Percentiles rank a stretch among this genome's conserved stretches.
These are phyloP conservation scores for Tulasnella sp. DNA, from an alignment of 768 basidiomycete genomes.

Conservation along the genomic window DNA sequence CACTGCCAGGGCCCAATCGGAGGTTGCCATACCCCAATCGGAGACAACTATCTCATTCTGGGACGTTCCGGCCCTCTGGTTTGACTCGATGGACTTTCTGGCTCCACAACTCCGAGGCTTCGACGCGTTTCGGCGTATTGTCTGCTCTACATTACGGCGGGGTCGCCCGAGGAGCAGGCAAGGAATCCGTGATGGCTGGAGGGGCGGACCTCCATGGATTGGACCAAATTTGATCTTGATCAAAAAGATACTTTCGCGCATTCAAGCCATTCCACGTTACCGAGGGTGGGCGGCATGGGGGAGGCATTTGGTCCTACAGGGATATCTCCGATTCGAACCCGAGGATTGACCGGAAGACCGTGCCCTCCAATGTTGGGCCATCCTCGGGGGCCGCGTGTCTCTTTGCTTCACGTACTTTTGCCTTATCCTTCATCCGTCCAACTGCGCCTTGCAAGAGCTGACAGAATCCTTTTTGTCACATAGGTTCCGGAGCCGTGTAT, in stretches of 20 bases:
- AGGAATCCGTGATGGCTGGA: neutral
- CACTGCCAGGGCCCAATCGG: neutral
- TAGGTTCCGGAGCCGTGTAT: conserved; percentile 93
- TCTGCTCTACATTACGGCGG: neutral
- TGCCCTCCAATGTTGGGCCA: neutral
- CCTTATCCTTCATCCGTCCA: neutral
- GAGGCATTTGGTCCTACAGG: neutral
- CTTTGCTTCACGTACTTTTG: neutral
- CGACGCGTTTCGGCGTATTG: neutral
- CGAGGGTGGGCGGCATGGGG: neutral
- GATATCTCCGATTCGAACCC: neutral
- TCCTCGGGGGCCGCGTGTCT: neutral
- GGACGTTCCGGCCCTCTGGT: neutral
- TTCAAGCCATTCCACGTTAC: neutral
- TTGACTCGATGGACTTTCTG: neutral
- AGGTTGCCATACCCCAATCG: neutral
- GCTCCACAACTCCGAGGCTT: conserved; percentile 8
- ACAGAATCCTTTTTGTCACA: neutral
- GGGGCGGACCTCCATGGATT: neutral
- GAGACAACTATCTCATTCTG: neutral
- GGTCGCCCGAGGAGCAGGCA: neutral
- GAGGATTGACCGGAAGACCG: neutral
- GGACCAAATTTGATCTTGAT: neutral
- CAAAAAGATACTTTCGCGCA: neutral
- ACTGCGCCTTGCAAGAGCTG: neutral